Percentiles rank a stretch among this genome's conserved stretches.
These are phyloP conservation scores for Entomortierella lignicola DNA, from an alignment of 192 early-diverging fungal genomes.

Conservation along the genomic window DNA sequence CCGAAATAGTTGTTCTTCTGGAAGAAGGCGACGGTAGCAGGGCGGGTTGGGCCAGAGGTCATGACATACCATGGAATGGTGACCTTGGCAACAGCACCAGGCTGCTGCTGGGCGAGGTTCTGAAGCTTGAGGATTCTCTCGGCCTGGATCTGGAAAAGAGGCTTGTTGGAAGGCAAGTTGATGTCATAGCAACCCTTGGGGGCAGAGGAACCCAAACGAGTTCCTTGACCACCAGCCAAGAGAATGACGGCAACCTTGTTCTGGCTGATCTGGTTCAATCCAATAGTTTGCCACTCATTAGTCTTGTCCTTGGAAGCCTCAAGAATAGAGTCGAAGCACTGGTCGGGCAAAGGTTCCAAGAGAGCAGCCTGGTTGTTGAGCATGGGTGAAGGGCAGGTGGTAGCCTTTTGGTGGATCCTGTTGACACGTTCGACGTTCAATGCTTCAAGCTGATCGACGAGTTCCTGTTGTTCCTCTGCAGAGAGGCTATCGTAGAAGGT, in stretches of 20 bases:
- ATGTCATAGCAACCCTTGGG: constrained; percentile 98
- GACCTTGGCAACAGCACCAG: constrained; percentile 55
- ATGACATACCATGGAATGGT: constrained; percentile 98
- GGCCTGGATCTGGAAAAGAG: constrained; percentile 94
- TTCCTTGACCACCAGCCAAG: constrained; percentile 93
- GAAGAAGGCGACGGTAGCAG: constrained; percentile 84
- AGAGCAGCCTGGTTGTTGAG: constrained; percentile 39
- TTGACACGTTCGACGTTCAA: constrained; percentile 88
- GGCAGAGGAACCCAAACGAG: constrained; percentile 81
- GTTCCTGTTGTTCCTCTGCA: constrained; percentile 61
- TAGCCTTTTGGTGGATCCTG: constrained; percentile 84
- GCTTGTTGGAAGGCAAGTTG: constrained; percentile 85
- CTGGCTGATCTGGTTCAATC: constrained; percentile 82
- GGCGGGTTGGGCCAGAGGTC: constrained; percentile 94
- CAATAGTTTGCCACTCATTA: constrained; percentile 76
- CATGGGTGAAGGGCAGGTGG: constrained; percentile 60
- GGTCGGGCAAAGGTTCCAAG: constrained; percentile 83
- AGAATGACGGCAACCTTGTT: constrained; percentile 95
- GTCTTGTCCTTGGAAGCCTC: constrained; percentile 64
- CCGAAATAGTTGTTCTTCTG: constrained; percentile 90
- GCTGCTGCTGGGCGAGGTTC: constrained; percentile 59
- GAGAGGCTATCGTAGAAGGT: constrained; percentile 80
- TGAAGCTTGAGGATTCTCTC: constrained; percentile 92
- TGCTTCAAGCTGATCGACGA: constrained; percentile 74
- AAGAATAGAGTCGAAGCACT: constrained; percentile 72